These are phyloP conservation scores for Pseudogymnoascus sp. DNA, from an alignment of 2,329 filamentous ascomycete genomes.

Conservation along the genomic window DNA sequence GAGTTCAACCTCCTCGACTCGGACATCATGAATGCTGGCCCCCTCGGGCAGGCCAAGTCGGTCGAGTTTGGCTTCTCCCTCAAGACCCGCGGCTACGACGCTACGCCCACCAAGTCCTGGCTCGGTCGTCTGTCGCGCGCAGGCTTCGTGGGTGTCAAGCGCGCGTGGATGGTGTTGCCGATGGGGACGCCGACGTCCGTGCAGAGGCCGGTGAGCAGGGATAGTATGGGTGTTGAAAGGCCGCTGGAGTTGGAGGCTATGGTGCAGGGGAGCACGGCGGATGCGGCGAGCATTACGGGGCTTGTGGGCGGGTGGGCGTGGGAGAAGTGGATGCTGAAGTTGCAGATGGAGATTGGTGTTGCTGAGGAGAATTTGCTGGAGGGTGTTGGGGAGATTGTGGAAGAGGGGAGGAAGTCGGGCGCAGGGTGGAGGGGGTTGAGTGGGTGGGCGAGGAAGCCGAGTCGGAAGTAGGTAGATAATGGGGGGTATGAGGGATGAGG, in stretches of 20 bases:
- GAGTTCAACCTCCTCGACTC: slow-evolving; percentile 88
- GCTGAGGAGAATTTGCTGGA: slow-evolving; percentile 53
- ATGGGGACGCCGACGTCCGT: slow-evolving; percentile 50
- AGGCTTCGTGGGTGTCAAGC: slow-evolving; percentile 72
- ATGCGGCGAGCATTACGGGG: slow-evolving; percentile 67
- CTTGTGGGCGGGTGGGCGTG: slow-evolving; percentile 82
- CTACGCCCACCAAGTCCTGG: slow-evolving; percentile 73
- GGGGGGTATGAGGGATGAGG: background rate
- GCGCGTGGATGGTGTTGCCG: slow-evolving; percentile 83
- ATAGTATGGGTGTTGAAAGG: slow-evolving; percentile 33
- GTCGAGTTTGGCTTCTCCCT: slow-evolving; percentile 91
- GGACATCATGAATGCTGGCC: slow-evolving; percentile 78
- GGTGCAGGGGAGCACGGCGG: slow-evolving; percentile 59
- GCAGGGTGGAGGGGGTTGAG: slow-evolving; percentile 54
- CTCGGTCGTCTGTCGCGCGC: slow-evolving; percentile 63
- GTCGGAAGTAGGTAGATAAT: background rate
- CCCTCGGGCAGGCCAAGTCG: slow-evolving; percentile 69
- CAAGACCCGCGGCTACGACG: slow-evolving; percentile 83
- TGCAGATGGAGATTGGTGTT: slow-evolving; percentile 78
- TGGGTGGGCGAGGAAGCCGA: slow-evolving; percentile 57
- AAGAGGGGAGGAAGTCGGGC: slow-evolving; percentile 52
- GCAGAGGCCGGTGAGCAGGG: slow-evolving; percentile 25
- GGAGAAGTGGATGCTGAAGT: slow-evolving; percentile 91
- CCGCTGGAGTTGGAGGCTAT: slow-evolving; percentile 53
- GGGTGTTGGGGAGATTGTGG: slow-evolving; percentile 51